Evolutionary conservation across 2,329 filamentous ascomycete species (phyloP).

Genomic region (Botryotinia calthae): DNA sequence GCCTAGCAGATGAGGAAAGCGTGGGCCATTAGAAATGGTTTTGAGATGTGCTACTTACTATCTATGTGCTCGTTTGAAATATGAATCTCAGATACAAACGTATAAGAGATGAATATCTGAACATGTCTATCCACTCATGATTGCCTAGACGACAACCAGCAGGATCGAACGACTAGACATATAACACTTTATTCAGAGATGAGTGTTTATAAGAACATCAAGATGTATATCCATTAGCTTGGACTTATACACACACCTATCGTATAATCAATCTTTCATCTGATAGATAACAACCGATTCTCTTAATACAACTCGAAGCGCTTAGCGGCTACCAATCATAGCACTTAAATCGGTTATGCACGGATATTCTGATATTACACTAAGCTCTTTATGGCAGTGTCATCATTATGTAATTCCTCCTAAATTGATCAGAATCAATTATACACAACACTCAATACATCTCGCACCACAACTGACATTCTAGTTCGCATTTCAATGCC

Average conservation of each 20-base stretch:
- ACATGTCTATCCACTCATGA: not conserved
- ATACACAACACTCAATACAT: conserved; percentile 3
- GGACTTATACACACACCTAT: not conserved
- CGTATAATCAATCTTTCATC: not conserved
- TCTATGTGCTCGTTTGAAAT: not conserved
- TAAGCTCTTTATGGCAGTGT: not conserved
- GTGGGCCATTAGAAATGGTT: too few species aligned
- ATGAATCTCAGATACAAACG: not conserved
- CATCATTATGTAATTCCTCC: conserved; percentile 2
- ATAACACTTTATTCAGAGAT: not conserved
- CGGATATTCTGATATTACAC: not conserved
- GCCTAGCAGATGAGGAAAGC: too few species aligned
- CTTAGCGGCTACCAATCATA: conserved; percentile 13
- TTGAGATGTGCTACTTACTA: too few species aligned
- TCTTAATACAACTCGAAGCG: conserved; percentile 8
- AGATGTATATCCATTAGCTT: not conserved
- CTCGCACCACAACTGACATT: conserved; percentile 1
- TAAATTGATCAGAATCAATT: conserved; percentile 6
- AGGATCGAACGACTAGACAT: not conserved
- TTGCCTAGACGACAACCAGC: too few species aligned
- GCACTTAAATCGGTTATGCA: not conserved
- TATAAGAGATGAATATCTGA: not conserved
- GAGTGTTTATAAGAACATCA: not conserved
- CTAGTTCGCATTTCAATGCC: conserved; percentile 6
- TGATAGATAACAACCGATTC: conserved; percentile 2